Base-by-base conservation (phyloP, 2,329 filamentous ascomycete species). In the Zarea fungicola region DNA sequence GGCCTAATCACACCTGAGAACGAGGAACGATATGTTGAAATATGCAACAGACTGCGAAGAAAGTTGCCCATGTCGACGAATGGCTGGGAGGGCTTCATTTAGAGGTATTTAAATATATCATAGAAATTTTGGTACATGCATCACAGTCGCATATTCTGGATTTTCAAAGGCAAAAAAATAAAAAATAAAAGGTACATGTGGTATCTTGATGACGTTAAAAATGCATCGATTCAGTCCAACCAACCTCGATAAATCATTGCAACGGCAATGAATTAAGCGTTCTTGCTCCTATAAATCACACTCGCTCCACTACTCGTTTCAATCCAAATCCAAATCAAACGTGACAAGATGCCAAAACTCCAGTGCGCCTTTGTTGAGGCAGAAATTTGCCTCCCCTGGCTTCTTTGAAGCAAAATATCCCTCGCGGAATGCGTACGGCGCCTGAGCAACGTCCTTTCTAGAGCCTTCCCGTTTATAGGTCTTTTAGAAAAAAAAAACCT, bases 11-110 rank as follows among this genome's bases (percentile, higher is more conserved):
- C 82, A 1, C 67, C 77, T 1, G 87, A 89, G 61, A 84, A 81
- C 49, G 88, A 95, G 68, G 70, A 70, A 46, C 77, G 87, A 55
- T 93, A 85, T 61, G 70, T 86, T 40, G 83, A 89, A 63, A 86
- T 95, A 52, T 66, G 66, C 36, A 63, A 60, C 46, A 63, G 74
- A 28, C 53, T 78, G 53, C 67, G 70, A 56, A 67, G 75, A 16
- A 62, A 52, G 32, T 58, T 77, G 45, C 74, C 74, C 0, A 62
- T 74, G 46, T 66, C 69, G 2, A 63, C 56, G 19, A 52, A 48
- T 16, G 37, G 14, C 4, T 13, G 13, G 16, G 47, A 48, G 28
- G 14, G 11, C 5, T 47, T 25, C 19, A 13, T 6, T 21, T 19
- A 21, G 32, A 10, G n/a, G n/a, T n/a, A n/a, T n/a, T n/a, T n/a